phyloP scores from a whole-genome alignment of 208 protist genomes.

The Acanthamoeba royreba region DNA sequence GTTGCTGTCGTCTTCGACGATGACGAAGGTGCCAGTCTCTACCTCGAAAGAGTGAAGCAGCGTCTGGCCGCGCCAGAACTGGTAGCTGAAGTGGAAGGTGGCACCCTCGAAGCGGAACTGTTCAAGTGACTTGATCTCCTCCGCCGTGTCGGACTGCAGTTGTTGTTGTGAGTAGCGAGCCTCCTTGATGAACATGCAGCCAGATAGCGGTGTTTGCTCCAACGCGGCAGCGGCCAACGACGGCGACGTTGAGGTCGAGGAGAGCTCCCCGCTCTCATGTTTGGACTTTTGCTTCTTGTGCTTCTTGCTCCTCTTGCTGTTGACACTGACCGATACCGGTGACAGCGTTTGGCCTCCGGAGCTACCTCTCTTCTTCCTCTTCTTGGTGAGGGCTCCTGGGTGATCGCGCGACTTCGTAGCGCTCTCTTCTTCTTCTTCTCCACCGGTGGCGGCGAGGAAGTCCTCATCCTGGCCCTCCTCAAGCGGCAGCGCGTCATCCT shows the following conservation, averaged over 20 bases:
- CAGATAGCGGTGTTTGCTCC: not conserved
- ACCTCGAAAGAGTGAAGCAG: not conserved
- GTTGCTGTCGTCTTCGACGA: not conserved
- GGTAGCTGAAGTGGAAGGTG: not conserved
- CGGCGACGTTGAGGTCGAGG: no score
- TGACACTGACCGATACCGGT: no score
- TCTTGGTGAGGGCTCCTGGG: no score
- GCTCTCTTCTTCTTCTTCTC: no score
- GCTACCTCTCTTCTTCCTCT: no score
- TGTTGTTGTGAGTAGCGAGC: not conserved
- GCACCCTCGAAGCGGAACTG: not conserved
- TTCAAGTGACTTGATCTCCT: conserved; percentile 12
- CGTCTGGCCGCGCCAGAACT: not conserved
- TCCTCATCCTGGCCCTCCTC: not conserved
- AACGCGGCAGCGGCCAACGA: no score
- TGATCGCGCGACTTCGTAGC: no score
- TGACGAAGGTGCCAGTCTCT: not conserved
- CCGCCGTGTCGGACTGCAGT: not conserved
- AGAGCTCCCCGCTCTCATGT: no score
- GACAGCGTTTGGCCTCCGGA: no score
- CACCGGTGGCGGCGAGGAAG: no score
- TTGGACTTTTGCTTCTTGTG: no score
- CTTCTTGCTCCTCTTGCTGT: no score
- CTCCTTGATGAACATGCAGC: not conserved
- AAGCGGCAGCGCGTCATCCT: not conserved